phyloP scores from a whole-genome alignment of 2,329 filamentous ascomycete genomes.

The Arthrobotrys pseudoclavata region DNA sequence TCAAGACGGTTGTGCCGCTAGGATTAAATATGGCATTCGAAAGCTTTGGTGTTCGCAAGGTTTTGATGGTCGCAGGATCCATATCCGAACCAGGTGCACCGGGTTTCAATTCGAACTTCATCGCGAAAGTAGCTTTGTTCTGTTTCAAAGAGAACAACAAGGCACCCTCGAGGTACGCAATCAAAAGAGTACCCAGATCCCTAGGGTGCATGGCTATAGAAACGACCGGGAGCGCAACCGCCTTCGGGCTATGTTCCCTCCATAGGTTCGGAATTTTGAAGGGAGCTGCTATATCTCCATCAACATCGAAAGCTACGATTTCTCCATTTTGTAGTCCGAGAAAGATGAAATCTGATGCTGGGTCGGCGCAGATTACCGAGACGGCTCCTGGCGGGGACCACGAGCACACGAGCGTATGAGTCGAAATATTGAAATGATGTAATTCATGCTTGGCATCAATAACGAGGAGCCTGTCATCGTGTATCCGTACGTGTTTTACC shows the following conservation, averaged over 20 bases:
- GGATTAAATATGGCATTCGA: constrained; percentile 94
- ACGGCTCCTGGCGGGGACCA: constrained; percentile 79
- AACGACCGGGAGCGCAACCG: constrained; percentile 76
- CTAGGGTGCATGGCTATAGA: constrained; percentile 87
- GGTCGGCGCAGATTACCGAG: constrained; percentile 82
- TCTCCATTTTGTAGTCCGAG: constrained; percentile 86
- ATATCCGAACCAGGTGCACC: constrained; percentile 84
- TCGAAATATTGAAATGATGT: constrained; percentile 76
- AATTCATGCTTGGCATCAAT: constrained; percentile 89
- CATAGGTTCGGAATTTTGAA: constrained; percentile 91
- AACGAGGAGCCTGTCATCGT: constrained; percentile 84
- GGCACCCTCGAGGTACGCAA: constrained; percentile 90
- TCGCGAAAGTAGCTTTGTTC: constrained; percentile 81
- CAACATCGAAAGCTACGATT: constrained; percentile 91
- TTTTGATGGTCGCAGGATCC: constrained; percentile 75
- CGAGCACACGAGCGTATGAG: constrained; percentile 21
- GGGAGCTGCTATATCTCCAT: constrained; percentile 77
- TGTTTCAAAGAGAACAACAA: constrained; percentile 96
- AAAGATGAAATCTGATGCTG: constrained; percentile 92
- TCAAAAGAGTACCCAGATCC: constrained; percentile 89
- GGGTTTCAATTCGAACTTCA: constrained; percentile 83
- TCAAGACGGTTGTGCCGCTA: constrained; percentile 88
- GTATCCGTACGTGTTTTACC: constrained; percentile 84
- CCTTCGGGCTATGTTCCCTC: constrained; percentile 78
- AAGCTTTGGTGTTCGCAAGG: constrained; percentile 78